Evolutionary conservation across 805 yeast genomes (phyloP).

Genomic region (Suhomyces sp.): DNA sequence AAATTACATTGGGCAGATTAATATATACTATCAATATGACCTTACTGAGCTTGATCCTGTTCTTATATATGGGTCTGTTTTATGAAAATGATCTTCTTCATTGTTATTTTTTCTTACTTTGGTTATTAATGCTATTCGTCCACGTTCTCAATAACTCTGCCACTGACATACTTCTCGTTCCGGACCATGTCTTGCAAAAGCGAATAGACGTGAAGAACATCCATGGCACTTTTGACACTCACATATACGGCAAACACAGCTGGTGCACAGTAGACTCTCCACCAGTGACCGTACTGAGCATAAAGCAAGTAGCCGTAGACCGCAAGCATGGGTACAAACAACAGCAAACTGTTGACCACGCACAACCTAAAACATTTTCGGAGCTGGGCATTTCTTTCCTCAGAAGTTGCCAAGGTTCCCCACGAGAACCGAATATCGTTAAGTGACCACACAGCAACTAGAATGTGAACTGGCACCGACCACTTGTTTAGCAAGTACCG

Average conservation of each 20-base stretch:
- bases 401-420: not conserved
- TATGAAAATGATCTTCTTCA: too few relatives aligned
- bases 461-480: conserved; percentile 12
- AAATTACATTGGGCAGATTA: too few relatives aligned
- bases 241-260: not conserved
- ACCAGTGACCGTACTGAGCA: not conserved
- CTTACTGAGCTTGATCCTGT: too few relatives aligned
- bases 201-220: not conserved
- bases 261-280: not conserved
- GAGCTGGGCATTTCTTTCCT: not conserved
- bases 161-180: conserved; percentile 55
- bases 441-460: conserved; percentile 19
- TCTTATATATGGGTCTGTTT: too few relatives aligned
- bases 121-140: conserved; percentile 5
- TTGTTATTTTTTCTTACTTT: too few relatives aligned
- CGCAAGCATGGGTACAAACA: not conserved
- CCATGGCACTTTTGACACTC: not conserved
- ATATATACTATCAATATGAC: too few relatives aligned
- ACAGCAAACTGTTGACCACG: not conserved
- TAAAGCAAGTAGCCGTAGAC: not conserved
- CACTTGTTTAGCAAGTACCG: not conserved
- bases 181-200: conserved; percentile 45
- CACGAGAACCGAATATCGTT: conserved; percentile 6
- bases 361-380: not conserved
- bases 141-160: conserved; percentile 50